Conservation (phyloP, 2,329 filamentous ascomycete species). For the Paradendryphiella salina region DNA sequence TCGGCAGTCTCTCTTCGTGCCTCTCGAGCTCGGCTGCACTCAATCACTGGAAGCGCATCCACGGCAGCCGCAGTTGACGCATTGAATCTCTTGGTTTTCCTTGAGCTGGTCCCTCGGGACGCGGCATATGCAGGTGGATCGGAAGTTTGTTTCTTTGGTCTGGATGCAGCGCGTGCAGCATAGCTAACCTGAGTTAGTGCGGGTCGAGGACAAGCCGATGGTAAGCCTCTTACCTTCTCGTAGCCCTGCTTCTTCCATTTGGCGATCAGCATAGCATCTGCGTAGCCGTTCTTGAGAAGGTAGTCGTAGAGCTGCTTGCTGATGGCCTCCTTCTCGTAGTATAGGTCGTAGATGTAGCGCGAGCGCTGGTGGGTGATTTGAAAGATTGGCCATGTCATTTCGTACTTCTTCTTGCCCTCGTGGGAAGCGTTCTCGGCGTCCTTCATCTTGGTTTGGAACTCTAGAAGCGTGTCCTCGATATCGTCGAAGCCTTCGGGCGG, state of each 20-base stretch:
- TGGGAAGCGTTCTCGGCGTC: conserved; percentile 88
- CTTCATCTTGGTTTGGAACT: conserved; percentile 90
- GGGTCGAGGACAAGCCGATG: not conserved
- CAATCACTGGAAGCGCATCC: conserved; percentile 87
- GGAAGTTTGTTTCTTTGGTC: conserved; percentile 99
- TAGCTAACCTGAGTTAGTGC: conserved; percentile 57
- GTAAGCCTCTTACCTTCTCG: conserved; percentile 71
- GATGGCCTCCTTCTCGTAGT: conserved; percentile 97
- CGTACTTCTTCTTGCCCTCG: conserved; percentile 80
- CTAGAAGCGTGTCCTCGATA: conserved; percentile 82
- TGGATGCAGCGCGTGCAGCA: conserved; percentile 96
- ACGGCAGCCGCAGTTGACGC: conserved; percentile 90
- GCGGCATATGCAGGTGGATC: conserved; percentile 93
- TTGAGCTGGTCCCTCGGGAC: conserved; percentile 89
- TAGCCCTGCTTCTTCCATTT: conserved; percentile 99
- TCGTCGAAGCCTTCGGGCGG: conserved; percentile 86
- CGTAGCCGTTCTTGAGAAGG: conserved; percentile 94
- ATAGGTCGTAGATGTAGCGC: conserved; percentile 94
- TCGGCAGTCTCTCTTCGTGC: not conserved
- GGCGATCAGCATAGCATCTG: conserved; percentile 91
- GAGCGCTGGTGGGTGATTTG: conserved; percentile 93
- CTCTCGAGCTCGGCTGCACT: conserved; percentile 12
- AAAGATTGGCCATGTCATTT: conserved; percentile 96
- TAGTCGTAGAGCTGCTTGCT: conserved; percentile 91
- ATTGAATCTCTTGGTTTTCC: conserved; percentile 87